phyloP scores from a whole-genome alignment of 2,329 filamentous ascomycete species.

The Fusarium concolor region DNA sequence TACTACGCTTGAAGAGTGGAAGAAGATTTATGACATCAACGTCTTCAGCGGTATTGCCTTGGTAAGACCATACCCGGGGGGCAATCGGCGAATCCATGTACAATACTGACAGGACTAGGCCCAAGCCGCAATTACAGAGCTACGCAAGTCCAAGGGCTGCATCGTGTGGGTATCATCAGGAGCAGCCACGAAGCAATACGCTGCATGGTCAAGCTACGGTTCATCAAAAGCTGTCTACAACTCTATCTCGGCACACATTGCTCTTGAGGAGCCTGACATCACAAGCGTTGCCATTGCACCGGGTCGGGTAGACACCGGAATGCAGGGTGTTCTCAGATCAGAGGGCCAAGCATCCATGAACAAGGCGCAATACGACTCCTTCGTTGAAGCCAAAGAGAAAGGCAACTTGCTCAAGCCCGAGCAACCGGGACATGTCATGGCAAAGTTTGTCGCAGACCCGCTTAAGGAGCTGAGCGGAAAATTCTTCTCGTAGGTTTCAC shows the following conservation, averaged over 20 bases:
- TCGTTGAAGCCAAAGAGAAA: conserved; percentile 74
- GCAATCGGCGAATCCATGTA: background rate
- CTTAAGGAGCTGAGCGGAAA: conserved; percentile 77
- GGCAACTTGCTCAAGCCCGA: conserved; percentile 83
- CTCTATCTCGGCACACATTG: conserved; percentile 78
- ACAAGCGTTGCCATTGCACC: conserved; percentile 79
- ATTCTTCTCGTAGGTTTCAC: conserved; percentile 71
- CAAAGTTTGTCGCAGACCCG: conserved; percentile 76
- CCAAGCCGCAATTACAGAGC: conserved; percentile 74
- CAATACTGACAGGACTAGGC: conserved; percentile 61
- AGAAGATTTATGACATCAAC: conserved; percentile 81
- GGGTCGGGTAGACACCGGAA: conserved; percentile 87
- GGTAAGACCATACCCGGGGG: conserved; percentile 58
- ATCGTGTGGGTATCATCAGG: conserved; percentile 86
- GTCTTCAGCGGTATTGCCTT: conserved; percentile 85
- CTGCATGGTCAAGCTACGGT: conserved; percentile 84
- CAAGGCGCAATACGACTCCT: conserved; percentile 71
- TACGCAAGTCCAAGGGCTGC: conserved; percentile 75
- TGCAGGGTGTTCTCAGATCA: conserved; percentile 86
- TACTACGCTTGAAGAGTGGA: conserved; percentile 79
- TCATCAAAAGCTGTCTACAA: conserved; percentile 87
- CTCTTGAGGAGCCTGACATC: conserved; percentile 80
- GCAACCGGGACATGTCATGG: conserved; percentile 87
- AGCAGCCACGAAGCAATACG: conserved; percentile 74
- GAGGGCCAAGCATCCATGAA: conserved; percentile 63